These are phyloP conservation scores for Rhynchospora tenuis DNA, from an alignment of 176 grass and related monocot genomes.

Conservation along the genomic window DNA sequence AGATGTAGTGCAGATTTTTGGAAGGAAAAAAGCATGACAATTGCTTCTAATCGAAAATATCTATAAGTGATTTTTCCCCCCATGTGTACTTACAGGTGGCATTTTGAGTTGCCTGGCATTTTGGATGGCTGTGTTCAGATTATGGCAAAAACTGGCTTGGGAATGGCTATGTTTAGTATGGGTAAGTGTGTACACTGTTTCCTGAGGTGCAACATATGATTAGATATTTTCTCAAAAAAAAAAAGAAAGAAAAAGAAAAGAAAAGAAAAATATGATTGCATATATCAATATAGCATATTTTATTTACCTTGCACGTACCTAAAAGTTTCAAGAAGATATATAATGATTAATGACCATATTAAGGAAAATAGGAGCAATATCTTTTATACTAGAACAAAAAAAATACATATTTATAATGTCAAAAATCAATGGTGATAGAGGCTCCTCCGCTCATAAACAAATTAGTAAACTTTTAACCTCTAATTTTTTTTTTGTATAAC, in stretches of 20 bases:
- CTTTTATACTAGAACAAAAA: neutral
- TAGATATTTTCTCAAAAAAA: too few species aligned
- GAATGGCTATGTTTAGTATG: conserved; percentile 98
- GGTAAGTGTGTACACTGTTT: conserved; percentile 31
- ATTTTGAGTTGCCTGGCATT: conserved; percentile 63
- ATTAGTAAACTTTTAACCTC: neutral
- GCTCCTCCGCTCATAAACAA: too few species aligned
- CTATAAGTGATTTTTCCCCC: neutral
- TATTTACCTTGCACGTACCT: neutral
- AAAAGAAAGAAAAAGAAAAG: too few species aligned
- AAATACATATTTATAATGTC: neutral
- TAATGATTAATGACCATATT: neutral
- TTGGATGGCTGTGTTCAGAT: conserved; percentile 73
- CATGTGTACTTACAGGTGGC: conserved; percentile 39
- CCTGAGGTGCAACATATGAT: neutral
- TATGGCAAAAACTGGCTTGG: conserved; percentile 85
- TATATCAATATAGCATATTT: neutral
- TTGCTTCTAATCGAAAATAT: neutral
- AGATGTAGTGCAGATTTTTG: neutral
- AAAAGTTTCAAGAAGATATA: neutral
- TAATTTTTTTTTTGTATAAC: neutral
- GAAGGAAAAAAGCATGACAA: neutral
- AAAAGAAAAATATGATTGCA: too few species aligned
- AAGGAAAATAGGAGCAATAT: neutral
- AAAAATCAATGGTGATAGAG: neutral